These are phyloP conservation scores for Scolecobasidium constrictum DNA, from an alignment of 2,329 filamentous ascomycete species.

Conservation along the genomic window DNA sequence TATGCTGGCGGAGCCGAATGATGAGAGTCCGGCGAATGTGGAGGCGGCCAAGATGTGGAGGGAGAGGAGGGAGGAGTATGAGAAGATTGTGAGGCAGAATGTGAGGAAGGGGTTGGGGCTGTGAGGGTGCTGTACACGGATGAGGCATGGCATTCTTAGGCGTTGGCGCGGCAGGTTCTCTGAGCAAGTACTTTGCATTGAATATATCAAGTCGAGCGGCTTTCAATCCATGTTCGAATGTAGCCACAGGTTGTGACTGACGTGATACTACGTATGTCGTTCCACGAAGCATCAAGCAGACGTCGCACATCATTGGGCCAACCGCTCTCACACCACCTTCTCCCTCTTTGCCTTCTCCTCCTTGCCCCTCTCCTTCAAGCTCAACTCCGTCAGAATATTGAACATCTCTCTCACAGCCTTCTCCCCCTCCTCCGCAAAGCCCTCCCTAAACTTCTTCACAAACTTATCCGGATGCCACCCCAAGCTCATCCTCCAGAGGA, in stretches of 20 bases:
- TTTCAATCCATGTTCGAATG: too few relatives aligned
- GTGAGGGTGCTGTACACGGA: not conserved
- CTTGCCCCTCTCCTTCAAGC: slow-evolving; percentile 5
- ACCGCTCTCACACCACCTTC: not conserved
- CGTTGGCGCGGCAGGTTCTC: too few relatives aligned
- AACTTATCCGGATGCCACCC: slow-evolving; percentile 9
- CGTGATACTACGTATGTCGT: too few relatives aligned
- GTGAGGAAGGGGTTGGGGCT: slow-evolving; percentile 50
- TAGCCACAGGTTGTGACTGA: too few relatives aligned
- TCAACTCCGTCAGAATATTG: slow-evolving; percentile 5
- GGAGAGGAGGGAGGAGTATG: slow-evolving; percentile 72
- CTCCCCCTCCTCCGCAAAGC: not conserved
- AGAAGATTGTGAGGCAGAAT: slow-evolving; percentile 71
- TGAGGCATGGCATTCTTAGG: too few relatives aligned
- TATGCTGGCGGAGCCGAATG: slow-evolving; percentile 95
- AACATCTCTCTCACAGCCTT: slow-evolving; percentile 8
- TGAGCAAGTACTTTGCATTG: too few relatives aligned
- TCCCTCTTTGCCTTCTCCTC: slow-evolving; percentile 1
- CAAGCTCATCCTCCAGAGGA: slow-evolving; percentile 4
- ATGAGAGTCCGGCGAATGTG: slow-evolving; percentile 92
- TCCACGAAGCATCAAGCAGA: too few relatives aligned
- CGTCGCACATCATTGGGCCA: too few relatives aligned
- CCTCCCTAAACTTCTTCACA: not conserved
- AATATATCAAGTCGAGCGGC: too few relatives aligned
- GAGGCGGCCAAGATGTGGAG: slow-evolving; percentile 97